Percentiles rank a stretch among this genome's conserved stretches.
Conservation (phyloP, 2,329 filamentous ascomycete species). For the Hypoxylon sp. region DNA sequence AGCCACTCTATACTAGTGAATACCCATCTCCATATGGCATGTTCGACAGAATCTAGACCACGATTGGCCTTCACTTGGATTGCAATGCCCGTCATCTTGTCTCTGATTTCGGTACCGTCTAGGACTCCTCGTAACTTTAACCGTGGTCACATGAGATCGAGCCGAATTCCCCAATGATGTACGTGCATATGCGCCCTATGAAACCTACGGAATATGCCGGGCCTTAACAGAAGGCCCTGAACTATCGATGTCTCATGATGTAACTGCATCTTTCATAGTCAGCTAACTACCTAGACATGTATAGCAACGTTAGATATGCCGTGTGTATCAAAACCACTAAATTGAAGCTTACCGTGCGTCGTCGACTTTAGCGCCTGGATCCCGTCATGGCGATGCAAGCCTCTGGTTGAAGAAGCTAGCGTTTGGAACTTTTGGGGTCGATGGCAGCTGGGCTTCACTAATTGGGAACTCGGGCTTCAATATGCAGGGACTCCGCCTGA, state of each 20-base stretch:
- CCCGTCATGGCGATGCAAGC: not conserved
- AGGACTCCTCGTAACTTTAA: not conserved
- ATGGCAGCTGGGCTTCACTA: constrained; percentile 23
- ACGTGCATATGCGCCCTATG: constrained; percentile 15
- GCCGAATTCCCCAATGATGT: not conserved
- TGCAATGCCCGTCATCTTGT: not conserved
- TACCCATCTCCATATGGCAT: too few relatives aligned
- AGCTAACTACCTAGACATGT: not conserved
- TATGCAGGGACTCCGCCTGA: constrained; percentile 7
- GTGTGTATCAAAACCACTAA: not conserved
- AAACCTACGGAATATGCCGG: not conserved
- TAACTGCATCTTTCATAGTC: not conserved
- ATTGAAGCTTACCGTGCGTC: not conserved
- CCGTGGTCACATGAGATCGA: not conserved
- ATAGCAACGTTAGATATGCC: not conserved
- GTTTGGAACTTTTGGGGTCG: constrained; percentile 7
- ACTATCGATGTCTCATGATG: constrained; percentile 8
- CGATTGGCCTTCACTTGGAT: not conserved
- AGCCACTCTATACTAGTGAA: too few relatives aligned
- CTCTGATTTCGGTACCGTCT: not conserved
- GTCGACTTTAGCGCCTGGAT: not conserved
- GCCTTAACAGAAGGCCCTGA: constrained; percentile 2
- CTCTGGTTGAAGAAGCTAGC: constrained; percentile 17
- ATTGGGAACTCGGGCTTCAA: constrained; percentile 14
- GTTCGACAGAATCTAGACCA: not conserved